phyloP scores from a whole-genome alignment of 495 filamentous ascomycete genomes.

The Neurospora cerealis region DNA sequence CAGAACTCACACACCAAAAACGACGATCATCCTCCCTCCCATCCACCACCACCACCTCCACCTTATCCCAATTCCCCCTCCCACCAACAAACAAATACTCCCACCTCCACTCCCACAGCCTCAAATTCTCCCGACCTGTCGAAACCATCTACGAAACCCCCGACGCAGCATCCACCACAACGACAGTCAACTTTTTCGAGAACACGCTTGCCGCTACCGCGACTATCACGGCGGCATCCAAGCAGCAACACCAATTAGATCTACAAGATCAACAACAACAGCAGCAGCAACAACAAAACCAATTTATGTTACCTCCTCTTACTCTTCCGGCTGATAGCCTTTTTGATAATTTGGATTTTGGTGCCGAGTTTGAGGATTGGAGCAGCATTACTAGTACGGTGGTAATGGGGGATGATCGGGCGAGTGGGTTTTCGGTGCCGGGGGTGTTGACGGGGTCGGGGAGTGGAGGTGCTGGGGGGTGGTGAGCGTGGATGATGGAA shows the following conservation, averaged over 20 bases:
- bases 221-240: neutral
- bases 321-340: neutral
- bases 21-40: neutral
- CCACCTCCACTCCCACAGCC: neutral
- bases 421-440: slow-evolving; percentile 3
- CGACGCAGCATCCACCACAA: neutral
- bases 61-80: neutral
- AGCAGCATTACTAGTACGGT: slow-evolving; percentile 19
- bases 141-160: neutral
- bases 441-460: slow-evolving; percentile 1
- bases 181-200: neutral
- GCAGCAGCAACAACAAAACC: slow-evolving; percentile 2
- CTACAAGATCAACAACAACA: neutral
- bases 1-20: neutral
- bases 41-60: neutral
- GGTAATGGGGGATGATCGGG: slow-evolving; percentile 13
- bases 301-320: neutral
- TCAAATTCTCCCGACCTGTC: neutral
- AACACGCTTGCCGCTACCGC: neutral
- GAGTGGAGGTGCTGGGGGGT: too few relatives aligned
- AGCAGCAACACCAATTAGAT: neutral
- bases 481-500: neutral
- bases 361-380: slow-evolving; percentile 19
- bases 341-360: neutral
- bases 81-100: neutral